Evolutionary conservation across 2,329 filamentous ascomycete genomes (phyloP).

Genomic region (Apiospora kogelbergensis): DNA sequence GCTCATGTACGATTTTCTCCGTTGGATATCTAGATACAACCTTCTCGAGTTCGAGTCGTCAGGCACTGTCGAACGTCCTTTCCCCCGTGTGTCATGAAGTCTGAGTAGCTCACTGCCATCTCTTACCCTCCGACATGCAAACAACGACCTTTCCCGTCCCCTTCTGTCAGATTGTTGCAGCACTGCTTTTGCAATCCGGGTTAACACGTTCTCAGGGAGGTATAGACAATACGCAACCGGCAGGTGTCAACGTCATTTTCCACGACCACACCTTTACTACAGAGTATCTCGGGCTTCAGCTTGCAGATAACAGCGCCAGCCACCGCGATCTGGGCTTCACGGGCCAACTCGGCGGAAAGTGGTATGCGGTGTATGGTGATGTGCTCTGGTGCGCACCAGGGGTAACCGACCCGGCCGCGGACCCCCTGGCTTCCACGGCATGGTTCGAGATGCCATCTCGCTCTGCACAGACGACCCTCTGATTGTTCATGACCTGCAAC

Average conservation of each 20-base stretch:
- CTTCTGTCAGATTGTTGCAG: too few species aligned
- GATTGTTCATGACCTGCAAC: slow-evolving; percentile 34
- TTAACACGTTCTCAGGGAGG: background rate
- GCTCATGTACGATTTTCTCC: too few species aligned
- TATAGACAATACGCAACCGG: slow-evolving; percentile 39
- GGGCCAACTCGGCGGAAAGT: slow-evolving; percentile 34
- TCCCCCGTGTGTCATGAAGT: too few species aligned
- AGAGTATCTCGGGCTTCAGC: slow-evolving; percentile 36
- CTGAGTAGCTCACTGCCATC: too few species aligned
- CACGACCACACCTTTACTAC: slow-evolving; percentile 20
- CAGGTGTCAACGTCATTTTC: slow-evolving; percentile 35
- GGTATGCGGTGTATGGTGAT: slow-evolving; percentile 40
- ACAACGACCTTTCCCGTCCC: too few species aligned
- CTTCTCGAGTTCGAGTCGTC: too few species aligned
- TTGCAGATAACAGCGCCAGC: slow-evolving; percentile 33
- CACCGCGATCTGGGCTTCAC: slow-evolving; percentile 39
- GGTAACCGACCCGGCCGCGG: slow-evolving; percentile 29
- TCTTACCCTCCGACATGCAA: too few species aligned
- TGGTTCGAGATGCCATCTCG: slow-evolving; percentile 39
- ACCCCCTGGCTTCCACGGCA: slow-evolving; percentile 37
- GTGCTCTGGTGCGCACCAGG: slow-evolving; percentile 36
- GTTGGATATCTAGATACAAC: too few species aligned
- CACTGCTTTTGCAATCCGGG: too few species aligned
- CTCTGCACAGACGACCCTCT: slow-evolving; percentile 35
- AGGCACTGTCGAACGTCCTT: too few species aligned